Base-by-base conservation (phyloP, 2,329 filamentous ascomycete species). In the Sclerotinia sclerotiorum region DNA sequence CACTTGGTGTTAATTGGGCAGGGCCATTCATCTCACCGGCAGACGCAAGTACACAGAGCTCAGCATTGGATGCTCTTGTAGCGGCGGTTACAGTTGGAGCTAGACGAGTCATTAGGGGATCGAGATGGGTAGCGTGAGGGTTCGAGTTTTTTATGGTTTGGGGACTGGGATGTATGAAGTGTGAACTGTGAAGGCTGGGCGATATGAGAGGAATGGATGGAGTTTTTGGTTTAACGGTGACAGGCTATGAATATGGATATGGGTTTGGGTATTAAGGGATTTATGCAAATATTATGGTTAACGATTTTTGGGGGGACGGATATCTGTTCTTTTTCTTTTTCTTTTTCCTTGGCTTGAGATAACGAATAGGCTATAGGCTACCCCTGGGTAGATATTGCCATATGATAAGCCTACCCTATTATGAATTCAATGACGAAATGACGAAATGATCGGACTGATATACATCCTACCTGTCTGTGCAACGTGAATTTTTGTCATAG, bases 31-130 rank as follows among this genome's bases (percentile, higher is more conserved):
- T 77, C 0, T 80, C 81, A 27, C 67, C 72, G 2, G 84, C 82
- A 1, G 81, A 82, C 75, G 87, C 87, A 1, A 82, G 83, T 48
- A 86, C 87, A 24, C 90, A 92, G 57, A 86, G 85, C 74, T 87
- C 86, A 39, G 89, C 87, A 0, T 78, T 92, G 78, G 90, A 92
- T 78, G 86, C 84, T 46, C 77, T 93, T 24, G 85, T 93, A 69
- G 90, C 87, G 24, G 89, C 87, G 46, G 71, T 68, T 39, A 72
- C 72, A 7, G 71, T 74, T 54, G 65, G 72, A 57, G 67, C 48
- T 19, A 56, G 39, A 24, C 61, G 62, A 19, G 27, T 60, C 8
- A 27, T 32, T 13, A 62, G 49, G 29, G 44, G 7, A 46, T 49
- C 11, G 29, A 35, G 44, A 24, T 39, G 58, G 58, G 21, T 19